These are phyloP conservation scores for Paramecium sexaurelia DNA, from an alignment of 73 alveolate genomes.

Conservation along the genomic window DNA sequence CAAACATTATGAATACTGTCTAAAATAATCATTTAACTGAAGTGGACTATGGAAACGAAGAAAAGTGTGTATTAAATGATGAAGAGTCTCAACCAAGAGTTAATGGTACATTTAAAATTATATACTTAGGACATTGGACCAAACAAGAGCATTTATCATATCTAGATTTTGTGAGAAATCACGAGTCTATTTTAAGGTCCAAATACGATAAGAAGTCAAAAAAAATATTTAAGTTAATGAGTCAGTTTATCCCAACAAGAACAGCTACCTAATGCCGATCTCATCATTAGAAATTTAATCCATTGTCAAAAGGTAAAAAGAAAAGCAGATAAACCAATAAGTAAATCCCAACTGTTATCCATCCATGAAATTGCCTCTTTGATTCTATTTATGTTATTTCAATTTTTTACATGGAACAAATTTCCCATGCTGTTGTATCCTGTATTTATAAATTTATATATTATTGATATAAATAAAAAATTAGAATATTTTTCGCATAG, in stretches of 20 bases:
- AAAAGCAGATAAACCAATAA: not conserved
- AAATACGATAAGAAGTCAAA: slow-evolving; percentile 47
- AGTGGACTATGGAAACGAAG: not conserved
- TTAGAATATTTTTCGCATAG: too few species aligned
- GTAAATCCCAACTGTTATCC: not conserved
- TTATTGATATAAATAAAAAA: too few species aligned
- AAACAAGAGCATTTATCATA: slow-evolving; percentile 33
- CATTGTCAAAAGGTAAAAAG: slow-evolving; percentile 43
- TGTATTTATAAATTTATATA: not conserved
- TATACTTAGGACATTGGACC: slow-evolving; percentile 50
- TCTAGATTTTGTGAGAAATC: slow-evolving; percentile 10
- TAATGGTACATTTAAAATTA: not conserved
- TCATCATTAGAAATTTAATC: slow-evolving; percentile 49
- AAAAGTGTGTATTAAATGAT: not conserved
- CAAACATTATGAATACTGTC: not conserved
- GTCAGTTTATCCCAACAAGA: slow-evolving; percentile 50
- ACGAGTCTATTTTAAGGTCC: slow-evolving; percentile 28
- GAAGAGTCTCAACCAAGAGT: slow-evolving; percentile 37
- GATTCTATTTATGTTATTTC: not conserved
- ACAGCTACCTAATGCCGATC: slow-evolving; percentile 58
- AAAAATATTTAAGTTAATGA: slow-evolving; percentile 41
- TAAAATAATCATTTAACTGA: not conserved
- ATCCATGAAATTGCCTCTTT: not conserved
- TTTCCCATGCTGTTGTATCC: not conserved
- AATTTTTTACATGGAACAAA: not conserved